phyloP scores from a whole-genome alignment of 345 rosid genomes.

The Gossypium raimondii region DNA sequence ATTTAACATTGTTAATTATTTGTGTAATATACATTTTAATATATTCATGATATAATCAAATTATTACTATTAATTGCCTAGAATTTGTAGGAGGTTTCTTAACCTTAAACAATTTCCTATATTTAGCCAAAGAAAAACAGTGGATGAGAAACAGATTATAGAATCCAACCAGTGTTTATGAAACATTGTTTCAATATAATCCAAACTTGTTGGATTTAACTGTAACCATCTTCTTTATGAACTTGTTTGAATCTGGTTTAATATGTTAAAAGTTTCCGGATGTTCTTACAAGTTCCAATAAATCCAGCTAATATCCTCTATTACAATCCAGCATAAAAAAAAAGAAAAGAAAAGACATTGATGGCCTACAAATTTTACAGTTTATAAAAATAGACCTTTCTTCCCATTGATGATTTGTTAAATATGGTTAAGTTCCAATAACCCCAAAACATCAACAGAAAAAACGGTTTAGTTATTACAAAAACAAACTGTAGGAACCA shows the following conservation, averaged over 20 bases:
- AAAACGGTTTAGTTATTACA: not conserved
- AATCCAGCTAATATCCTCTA: not conserved
- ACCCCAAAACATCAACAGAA: conserved; percentile 1
- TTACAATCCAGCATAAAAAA: not conserved
- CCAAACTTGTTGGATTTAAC: too few relatives aligned
- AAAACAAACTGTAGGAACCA: too few relatives aligned
- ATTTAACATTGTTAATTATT: too few relatives aligned
- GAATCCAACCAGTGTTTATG: not conserved
- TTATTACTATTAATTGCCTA: not conserved
- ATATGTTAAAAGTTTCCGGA: not conserved
- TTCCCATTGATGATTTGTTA: not conserved
- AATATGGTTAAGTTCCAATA: not conserved
- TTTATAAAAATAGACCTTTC: conserved; percentile 6
- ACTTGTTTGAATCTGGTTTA: not conserved
- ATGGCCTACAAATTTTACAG: not conserved
- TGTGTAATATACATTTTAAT: too few relatives aligned
- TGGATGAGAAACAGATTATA: not conserved
- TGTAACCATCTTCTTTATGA: not conserved
- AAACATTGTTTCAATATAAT: not conserved
- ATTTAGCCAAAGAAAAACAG: not conserved
- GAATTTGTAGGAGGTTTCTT: not conserved
- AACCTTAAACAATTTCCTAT: not conserved
- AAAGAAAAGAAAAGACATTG: not conserved
- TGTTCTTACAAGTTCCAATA: not conserved
- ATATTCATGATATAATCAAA: too few relatives aligned